These are phyloP conservation scores for Apiotrichum porosum DNA, from an alignment of 1,284 basidiomycete species.

Conservation along the genomic window DNA sequence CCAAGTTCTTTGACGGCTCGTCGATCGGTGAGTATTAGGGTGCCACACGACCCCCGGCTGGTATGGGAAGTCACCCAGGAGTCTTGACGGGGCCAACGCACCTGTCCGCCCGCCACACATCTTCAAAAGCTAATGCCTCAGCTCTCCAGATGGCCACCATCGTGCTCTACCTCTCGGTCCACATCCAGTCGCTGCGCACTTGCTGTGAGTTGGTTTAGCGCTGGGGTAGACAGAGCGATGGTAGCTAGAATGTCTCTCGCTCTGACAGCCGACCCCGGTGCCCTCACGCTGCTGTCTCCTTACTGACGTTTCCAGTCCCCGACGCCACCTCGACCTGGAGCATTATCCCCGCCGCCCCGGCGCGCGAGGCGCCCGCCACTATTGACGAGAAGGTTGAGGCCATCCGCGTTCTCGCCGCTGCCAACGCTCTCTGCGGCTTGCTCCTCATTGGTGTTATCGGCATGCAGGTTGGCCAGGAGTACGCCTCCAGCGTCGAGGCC, in stretches of 20 bases:
- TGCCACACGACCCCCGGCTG: not conserved
- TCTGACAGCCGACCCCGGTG: constrained; percentile 11
- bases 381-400: constrained; percentile 66
- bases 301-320: too few relatives aligned
- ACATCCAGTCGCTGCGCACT: constrained; percentile 68
- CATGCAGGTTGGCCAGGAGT: constrained; percentile 76
- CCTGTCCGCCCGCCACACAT: not conserved
- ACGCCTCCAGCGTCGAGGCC: constrained; percentile 64
- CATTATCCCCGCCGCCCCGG: constrained; percentile 51
- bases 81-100: too few relatives aligned
- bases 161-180: constrained; percentile 72
- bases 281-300: too few relatives aligned
- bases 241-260: not conserved
- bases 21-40: constrained; percentile 64
- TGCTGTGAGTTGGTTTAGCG: constrained; percentile 47
- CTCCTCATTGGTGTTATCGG: constrained; percentile 52
- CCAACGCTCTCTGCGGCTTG: constrained; percentile 72
- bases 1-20: constrained; percentile 85
- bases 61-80: too few relatives aligned
- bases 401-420: constrained; percentile 71
- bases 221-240: too few relatives aligned
- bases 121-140: constrained; percentile 43
- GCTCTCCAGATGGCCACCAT: constrained; percentile 68
- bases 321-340: constrained; percentile 40
- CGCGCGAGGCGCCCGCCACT: constrained; percentile 56